Evolutionary conservation across 2,329 filamentous ascomycete species (phyloP).

Genomic region (Apiospora koreana): DNA sequence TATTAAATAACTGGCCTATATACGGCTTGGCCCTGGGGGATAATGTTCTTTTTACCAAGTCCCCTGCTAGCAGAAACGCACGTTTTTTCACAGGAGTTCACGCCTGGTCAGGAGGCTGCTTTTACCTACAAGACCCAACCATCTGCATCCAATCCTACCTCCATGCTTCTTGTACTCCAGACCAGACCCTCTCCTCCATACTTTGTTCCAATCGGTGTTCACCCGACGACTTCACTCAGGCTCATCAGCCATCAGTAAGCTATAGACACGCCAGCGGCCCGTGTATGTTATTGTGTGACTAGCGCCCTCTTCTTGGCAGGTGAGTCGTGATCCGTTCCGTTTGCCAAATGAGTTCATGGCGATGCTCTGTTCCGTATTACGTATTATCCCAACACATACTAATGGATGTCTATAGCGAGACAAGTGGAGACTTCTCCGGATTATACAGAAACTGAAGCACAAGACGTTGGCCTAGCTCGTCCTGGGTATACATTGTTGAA

Average conservation of each 20-base stretch:
- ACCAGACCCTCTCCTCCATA: neutral
- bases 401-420: neutral
- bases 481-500: neutral
- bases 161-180: neutral
- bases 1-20: neutral
- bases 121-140: slow-evolving; percentile 2
- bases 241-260: neutral
- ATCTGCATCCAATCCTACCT: neutral
- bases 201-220: neutral
- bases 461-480: neutral
- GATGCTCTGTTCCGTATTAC: no score
- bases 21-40: neutral
- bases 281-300: neutral
- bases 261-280: neutral
- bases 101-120: neutral
- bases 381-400: neutral
- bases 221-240: neutral
- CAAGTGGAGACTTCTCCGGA: neutral
- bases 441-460: neutral
- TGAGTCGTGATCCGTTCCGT: neutral
- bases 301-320: neutral
- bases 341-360: neutral
- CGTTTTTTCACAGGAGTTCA: neutral
- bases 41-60: neutral
- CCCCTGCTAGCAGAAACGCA: neutral